These are phyloP conservation scores for Xylariaceae sp. DNA, from an alignment of 2,329 filamentous ascomycete species.

Conservation along the genomic window DNA sequence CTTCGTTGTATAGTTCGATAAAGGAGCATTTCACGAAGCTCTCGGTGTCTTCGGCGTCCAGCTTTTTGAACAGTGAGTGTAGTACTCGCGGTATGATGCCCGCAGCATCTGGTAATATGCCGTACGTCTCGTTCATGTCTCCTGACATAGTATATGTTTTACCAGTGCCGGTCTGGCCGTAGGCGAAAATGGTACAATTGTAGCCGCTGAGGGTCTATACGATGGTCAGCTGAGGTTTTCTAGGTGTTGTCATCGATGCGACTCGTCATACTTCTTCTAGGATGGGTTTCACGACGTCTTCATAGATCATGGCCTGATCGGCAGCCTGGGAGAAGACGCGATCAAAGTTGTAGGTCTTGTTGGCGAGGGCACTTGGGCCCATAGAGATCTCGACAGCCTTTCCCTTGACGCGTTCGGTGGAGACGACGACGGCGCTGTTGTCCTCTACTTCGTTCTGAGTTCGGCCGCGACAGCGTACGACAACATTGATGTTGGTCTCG, in stretches of 20 bases:
- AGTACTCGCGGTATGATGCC: conserved; percentile 93
- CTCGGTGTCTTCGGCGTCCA: conserved; percentile 76
- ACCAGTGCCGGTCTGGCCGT: conserved; percentile 95
- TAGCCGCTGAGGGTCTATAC: conserved; percentile 83
- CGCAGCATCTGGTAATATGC: conserved; percentile 84
- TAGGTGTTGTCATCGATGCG: not conserved
- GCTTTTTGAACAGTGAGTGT: conserved; percentile 79
- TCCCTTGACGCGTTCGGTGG: conserved; percentile 83
- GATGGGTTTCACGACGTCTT: conserved; percentile 91
- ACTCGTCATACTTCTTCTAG: conserved; percentile 71
- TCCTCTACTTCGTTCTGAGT: conserved; percentile 91
- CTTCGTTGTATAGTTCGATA: conserved; percentile 98
- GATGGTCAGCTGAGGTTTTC: conserved; percentile 8
- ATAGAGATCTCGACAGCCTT: conserved; percentile 83
- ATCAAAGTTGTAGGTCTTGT: conserved; percentile 96
- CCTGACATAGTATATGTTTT: conserved; percentile 99
- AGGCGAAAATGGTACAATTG: conserved; percentile 98
- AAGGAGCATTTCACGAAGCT: conserved; percentile 96
- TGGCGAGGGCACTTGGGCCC: conserved; percentile 87
- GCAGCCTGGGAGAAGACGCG: conserved; percentile 95
- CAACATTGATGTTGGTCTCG: conserved; percentile 97
- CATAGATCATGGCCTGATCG: conserved; percentile 90
- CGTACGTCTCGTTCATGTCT: conserved; percentile 85
- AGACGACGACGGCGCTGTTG: conserved; percentile 90
- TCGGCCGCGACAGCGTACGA: conserved; percentile 88